A percentile compares a stretch with the other conserved stretches of the same genome.
phyloP scores from a whole-genome alignment of 116 monocot species.

The Iris pallida region DNA sequence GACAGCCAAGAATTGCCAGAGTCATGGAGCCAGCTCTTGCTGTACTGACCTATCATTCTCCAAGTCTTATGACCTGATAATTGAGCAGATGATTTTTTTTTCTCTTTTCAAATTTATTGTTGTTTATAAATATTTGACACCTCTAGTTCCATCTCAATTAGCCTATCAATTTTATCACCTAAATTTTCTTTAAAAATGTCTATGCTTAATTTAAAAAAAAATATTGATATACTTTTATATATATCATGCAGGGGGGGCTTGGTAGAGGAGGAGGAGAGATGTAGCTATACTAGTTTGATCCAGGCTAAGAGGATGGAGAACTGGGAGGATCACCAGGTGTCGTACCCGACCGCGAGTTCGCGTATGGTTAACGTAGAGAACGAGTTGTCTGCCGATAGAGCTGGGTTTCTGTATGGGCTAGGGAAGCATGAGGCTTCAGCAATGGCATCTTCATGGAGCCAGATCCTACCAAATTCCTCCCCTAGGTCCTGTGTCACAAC shows the following conservation, averaged over 20 bases:
- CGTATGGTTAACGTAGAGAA: constrained; percentile 26
- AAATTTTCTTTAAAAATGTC: neutral
- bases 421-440: constrained; percentile 24
- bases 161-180: neutral
- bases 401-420: constrained; percentile 19
- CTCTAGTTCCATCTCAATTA: neutral
- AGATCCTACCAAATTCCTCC: constrained; percentile 41
- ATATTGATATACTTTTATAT: neutral
- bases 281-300: constrained; percentile 15
- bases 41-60: constrained; percentile 38
- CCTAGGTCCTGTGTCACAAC: constrained; percentile 54
- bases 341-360: constrained; percentile 16
- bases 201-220: neutral
- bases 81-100: neutral
- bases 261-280: constrained; percentile 42
- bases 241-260: constrained; percentile 69
- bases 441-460: constrained; percentile 47
- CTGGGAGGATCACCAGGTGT: constrained; percentile 38
- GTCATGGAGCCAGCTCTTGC: constrained; percentile 70
- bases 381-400: constrained; percentile 14
- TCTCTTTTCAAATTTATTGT: neutral
- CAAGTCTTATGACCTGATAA: neutral
- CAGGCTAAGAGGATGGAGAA: constrained; percentile 36
- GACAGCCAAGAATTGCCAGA: constrained; percentile 62
- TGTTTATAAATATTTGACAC: neutral